Base-by-base conservation (phyloP, 2,329 filamentous ascomycete species). In the Exophiala sp. region DNA sequence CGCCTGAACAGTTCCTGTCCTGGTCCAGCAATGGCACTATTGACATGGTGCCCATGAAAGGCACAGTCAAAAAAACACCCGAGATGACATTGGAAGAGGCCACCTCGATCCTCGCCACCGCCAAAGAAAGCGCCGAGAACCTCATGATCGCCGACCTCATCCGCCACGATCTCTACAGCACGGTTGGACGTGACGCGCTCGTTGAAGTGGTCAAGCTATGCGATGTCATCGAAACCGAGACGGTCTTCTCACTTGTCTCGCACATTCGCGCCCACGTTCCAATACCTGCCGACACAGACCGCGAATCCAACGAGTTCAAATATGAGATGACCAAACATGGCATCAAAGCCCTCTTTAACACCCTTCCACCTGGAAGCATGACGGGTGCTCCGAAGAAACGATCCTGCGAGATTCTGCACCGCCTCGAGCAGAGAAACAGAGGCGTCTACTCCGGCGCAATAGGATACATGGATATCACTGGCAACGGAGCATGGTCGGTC, bases 131-230 rank as follows among this genome's bases (percentile, higher is more conserved):
- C 64, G 92, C 92, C 0, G 92, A 97, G 74, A 97, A 97, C 66
- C 80, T 97, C 20, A 97, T 97, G 94, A 96, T 97, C 64, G 91
- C 96, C 2, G 92, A 97, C 69, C 78, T 97, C 1, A 94, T 96
- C n/a, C 83, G 92, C 0, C 92, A 97, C 66, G 92, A 97, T 69
- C 76, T 97, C 10, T 88, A 95, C 69, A 57, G 50, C 32, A 54
- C 59, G 9, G 52, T 64, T 10, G 54, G 56, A 33, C 54, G 58
- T 11, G 46, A 57, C 21, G 56, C 54, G 8, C 35, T 52, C 7
- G 90, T 96, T 1, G 69, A 74, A 5, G 90, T 96, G 1, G 83
- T 85, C 11, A 86, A 90, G 51, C 75, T 96, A 20, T 87, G 96
- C 74, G 81, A 85, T 54, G 87, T 97, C 1, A 91, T 96, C 70